A percentile compares a stretch with the other conserved stretches of the same genome.
These are phyloP conservation scores for Cephalotrichum gorgonifer DNA, from an alignment of 2,329 filamentous ascomycete species.

Conservation along the genomic window DNA sequence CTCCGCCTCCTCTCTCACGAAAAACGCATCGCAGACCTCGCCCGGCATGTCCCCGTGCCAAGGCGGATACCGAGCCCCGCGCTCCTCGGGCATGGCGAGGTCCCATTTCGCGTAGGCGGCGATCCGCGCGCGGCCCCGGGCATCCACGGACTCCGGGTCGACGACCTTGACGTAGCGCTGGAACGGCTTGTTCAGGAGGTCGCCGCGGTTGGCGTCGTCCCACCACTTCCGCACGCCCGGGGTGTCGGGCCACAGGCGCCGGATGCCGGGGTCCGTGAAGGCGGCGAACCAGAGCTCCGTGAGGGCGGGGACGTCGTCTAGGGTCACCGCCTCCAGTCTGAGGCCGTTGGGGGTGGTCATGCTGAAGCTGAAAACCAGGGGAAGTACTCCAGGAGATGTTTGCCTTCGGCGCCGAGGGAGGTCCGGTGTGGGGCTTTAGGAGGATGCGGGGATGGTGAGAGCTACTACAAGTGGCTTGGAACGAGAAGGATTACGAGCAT, in stretches of 20 bases:
- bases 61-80: not conserved
- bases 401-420: too few relatives aligned
- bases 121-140: not conserved
- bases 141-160: not conserved
- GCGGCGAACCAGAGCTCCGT: not conserved
- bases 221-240: not conserved
- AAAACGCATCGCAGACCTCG: not conserved
- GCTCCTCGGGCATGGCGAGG: not conserved
- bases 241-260: not conserved
- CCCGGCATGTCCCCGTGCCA: not conserved
- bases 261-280: not conserved
- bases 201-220: not conserved
- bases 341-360: not conserved
- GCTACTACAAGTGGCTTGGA: too few relatives aligned
- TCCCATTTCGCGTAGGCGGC: not conserved
- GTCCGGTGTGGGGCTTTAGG: too few relatives aligned
- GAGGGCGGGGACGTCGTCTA: not conserved
- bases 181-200: not conserved
- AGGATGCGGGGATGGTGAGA: too few relatives aligned
- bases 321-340: not conserved
- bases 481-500: too few relatives aligned
- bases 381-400: too few relatives aligned
- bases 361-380: too few relatives aligned
- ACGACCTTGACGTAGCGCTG: not conserved
- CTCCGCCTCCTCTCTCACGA: not conserved